A percentile compares a stretch with the other conserved stretches of the same genome.
These are phyloP conservation scores for Wallacemonas sp. DNA, from an alignment of 208 protist species.

Conservation along the genomic window DNA sequence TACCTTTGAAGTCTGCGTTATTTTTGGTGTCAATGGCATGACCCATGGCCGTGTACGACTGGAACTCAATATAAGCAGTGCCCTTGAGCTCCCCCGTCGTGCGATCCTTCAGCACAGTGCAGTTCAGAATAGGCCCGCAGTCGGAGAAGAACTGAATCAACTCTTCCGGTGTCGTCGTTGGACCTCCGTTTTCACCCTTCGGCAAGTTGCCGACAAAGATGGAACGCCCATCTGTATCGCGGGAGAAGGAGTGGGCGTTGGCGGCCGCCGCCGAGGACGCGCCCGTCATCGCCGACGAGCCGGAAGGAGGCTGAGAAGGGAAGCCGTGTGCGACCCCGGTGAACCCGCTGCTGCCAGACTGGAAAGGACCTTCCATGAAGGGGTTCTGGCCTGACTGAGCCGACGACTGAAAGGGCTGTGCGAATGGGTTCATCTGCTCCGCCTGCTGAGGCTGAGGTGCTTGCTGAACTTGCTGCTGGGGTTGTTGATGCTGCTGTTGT, in stretches of 20 bases:
- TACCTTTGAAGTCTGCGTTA: constrained; percentile 84
- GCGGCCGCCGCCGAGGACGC: constrained; percentile 11
- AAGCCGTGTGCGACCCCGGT: not conserved
- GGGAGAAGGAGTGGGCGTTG: constrained; percentile 56
- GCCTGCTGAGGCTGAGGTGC: constrained; percentile 16
- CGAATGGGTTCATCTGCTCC: constrained; percentile 8
- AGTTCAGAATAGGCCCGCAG: constrained; percentile 83
- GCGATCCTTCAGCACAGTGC: constrained; percentile 78
- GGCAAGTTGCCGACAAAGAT: constrained; percentile 86
- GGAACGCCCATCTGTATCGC: constrained; percentile 84
- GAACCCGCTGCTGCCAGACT: not conserved
- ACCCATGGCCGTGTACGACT: constrained; percentile 74
- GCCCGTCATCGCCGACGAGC: not conserved
- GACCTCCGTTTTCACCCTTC: constrained; percentile 56
- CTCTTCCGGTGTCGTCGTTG: constrained; percentile 77
- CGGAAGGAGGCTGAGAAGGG: not conserved
- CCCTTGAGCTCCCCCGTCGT: constrained; percentile 79
- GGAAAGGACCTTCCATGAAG: not conserved
- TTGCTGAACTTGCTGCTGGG: constrained; percentile 19
- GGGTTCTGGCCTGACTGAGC: not conserved
- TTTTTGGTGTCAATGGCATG: constrained; percentile 85
- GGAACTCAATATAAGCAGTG: constrained; percentile 87
- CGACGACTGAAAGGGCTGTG: not conserved
- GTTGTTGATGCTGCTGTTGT: constrained; percentile 32
- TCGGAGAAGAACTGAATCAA: constrained; percentile 79